phyloP scores from a whole-genome alignment of 805 yeast species.

The Maudiozyma serrabonitensis region DNA sequence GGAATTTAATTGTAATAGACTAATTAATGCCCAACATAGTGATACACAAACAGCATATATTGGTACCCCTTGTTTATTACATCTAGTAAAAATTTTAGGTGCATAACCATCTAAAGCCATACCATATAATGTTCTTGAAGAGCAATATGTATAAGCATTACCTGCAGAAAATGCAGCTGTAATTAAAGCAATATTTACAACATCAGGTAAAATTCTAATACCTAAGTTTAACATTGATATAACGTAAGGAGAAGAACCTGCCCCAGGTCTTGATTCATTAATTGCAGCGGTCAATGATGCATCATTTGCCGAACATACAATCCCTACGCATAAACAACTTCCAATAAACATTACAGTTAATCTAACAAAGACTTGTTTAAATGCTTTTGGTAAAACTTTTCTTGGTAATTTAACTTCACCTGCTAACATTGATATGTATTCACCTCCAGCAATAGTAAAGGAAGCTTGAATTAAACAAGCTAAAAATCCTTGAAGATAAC shows the following conservation, averaged over 20 bases:
- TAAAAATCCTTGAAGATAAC: constrained; percentile 64
- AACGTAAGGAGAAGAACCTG: constrained; percentile 72
- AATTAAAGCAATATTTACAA: constrained; percentile 70
- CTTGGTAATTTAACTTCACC: constrained; percentile 72
- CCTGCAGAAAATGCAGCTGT: constrained; percentile 78
- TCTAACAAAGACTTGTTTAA: constrained; percentile 62
- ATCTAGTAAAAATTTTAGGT: constrained; percentile 52
- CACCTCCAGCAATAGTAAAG: constrained; percentile 81
- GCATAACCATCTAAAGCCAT: constrained; percentile 65
- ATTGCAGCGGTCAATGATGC: constrained; percentile 49
- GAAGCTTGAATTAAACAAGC: constrained; percentile 62
- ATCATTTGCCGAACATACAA: constrained; percentile 63
- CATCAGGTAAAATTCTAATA: constrained; percentile 58
- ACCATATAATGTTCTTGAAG: constrained; percentile 60
- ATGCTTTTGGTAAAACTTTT: constrained; percentile 65
- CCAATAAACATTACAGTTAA: constrained; percentile 58
- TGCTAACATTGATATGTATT: constrained; percentile 75
- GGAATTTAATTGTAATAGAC: constrained; percentile 54
- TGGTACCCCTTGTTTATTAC: constrained; percentile 65
- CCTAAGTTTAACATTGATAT: constrained; percentile 68
- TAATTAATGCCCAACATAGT: constrained; percentile 50
- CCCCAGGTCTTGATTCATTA: constrained; percentile 58
- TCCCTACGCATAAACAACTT: constrained; percentile 72
- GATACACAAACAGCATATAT: constrained; percentile 44
- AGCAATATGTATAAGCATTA: constrained; percentile 67